phyloP scores from a whole-genome alignment of 169 alveolate species.

The Plasmodium relictum region DNA sequence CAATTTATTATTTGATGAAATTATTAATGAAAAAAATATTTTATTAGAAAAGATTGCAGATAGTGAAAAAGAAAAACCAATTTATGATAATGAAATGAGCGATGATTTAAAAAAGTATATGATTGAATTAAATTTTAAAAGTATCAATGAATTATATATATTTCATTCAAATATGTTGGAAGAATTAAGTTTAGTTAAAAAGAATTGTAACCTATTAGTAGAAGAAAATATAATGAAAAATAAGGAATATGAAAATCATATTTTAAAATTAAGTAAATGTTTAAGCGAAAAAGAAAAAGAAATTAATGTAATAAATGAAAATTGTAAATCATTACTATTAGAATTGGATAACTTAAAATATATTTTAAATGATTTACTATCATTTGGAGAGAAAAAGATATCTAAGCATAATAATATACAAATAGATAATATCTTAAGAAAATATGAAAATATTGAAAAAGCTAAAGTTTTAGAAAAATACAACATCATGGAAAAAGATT shows the following conservation, averaged over 20 bases:
- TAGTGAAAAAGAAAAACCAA: slow-evolving; percentile 21
- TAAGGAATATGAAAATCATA: slow-evolving; percentile 30
- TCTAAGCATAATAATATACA: not conserved
- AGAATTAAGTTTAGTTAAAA: slow-evolving; percentile 22
- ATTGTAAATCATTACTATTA: slow-evolving; percentile 35
- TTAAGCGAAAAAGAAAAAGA: slow-evolving; percentile 15
- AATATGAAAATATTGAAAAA: not conserved
- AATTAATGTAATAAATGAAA: slow-evolving; percentile 15
- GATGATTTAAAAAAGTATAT: slow-evolving; percentile 30
- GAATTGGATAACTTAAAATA: slow-evolving; percentile 57
- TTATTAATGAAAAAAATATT: slow-evolving; percentile 31
- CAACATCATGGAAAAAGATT: not conserved
- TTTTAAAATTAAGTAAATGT: slow-evolving; percentile 10
- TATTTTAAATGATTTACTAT: slow-evolving; percentile 46
- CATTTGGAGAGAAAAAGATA: slow-evolving; percentile 1
- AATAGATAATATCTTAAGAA: not conserved
- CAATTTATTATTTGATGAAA: slow-evolving; percentile 17
- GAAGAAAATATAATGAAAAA: slow-evolving; percentile 21
- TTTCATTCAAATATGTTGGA: slow-evolving; percentile 22
- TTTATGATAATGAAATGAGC: not conserved
- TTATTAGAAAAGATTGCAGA: slow-evolving; percentile 2
- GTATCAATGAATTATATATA: slow-evolving; percentile 20
- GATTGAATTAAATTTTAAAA: slow-evolving; percentile 41
- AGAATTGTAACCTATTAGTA: not conserved
- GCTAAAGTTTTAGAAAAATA: not conserved